These are phyloP conservation scores for Diaporthe nobilis DNA, from an alignment of 2,329 filamentous ascomycete genomes.

Conservation along the genomic window DNA sequence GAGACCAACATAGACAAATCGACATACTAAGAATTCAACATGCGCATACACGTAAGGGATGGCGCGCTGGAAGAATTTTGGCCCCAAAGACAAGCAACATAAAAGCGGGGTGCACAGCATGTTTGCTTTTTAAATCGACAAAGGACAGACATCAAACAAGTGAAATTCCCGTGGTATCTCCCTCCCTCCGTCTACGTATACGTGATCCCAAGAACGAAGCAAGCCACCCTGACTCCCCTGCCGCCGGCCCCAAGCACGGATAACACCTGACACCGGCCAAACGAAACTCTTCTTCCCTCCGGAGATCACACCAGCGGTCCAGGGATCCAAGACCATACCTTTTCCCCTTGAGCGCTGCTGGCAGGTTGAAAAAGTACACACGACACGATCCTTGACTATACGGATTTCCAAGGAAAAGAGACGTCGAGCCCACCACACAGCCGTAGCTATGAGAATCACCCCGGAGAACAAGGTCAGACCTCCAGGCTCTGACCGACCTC, in stretches of 20 bases:
- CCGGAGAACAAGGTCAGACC: conserved; percentile 52
- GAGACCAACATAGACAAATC: background rate
- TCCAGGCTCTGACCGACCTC: conserved; percentile 73
- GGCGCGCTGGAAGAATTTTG: no score
- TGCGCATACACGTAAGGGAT: background rate
- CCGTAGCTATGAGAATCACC: background rate
- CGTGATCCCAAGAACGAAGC: background rate
- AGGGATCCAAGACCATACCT: background rate
- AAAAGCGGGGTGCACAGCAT: background rate
- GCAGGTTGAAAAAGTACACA: background rate
- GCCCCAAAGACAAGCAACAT: background rate
- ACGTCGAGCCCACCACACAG: background rate
- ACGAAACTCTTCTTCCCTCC: background rate
- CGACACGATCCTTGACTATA: background rate
- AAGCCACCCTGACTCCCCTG: background rate
- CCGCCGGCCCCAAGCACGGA: background rate
- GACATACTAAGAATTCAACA: background rate
- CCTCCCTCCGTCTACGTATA: conserved; percentile 9
- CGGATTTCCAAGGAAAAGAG: background rate
- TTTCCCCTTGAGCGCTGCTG: background rate
- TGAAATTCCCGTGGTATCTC: conserved; percentile 38
- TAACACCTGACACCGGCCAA: background rate
- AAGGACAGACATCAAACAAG: background rate
- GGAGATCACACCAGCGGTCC: background rate
- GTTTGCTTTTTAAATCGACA: no score